phyloP scores from a whole-genome alignment of 805 yeast genomes.

The Debaryomyces castellii region DNA sequence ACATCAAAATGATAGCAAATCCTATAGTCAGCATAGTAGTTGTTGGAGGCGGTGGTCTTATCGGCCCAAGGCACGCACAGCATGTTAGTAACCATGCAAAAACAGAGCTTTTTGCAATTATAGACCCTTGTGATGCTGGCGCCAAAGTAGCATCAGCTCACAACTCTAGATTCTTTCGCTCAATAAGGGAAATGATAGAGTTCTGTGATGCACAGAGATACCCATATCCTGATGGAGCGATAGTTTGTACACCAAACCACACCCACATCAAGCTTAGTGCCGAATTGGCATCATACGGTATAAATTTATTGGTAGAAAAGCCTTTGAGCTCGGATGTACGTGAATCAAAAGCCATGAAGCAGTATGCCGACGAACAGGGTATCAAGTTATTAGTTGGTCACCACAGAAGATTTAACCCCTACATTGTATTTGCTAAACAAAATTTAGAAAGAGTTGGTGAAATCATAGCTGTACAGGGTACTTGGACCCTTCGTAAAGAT shows the following conservation, averaged over 20 bases:
- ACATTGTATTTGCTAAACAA: constrained; percentile 32
- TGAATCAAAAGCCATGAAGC: constrained; percentile 30
- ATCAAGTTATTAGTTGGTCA: constrained; percentile 38
- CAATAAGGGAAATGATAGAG: constrained; percentile 23
- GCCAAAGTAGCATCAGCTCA: constrained; percentile 22
- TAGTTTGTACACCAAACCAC: constrained; percentile 40
- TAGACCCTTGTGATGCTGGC: constrained; percentile 34
- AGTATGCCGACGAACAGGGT: constrained; percentile 17
- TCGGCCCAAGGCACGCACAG: constrained; percentile 41
- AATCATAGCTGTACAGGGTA: constrained; percentile 37
- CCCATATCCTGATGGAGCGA: constrained; percentile 35
- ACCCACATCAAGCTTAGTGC: constrained; percentile 33
- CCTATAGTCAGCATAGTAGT: constrained; percentile 7
- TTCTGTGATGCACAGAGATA: constrained; percentile 14
- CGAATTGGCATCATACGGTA: constrained; percentile 30
- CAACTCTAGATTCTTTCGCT: constrained; percentile 19
- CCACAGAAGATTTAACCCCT: constrained; percentile 42
- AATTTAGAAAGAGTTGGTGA: constrained; percentile 28
- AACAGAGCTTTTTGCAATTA: constrained; percentile 28
- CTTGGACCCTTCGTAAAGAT: constrained; percentile 38
- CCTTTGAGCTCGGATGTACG: constrained; percentile 32
- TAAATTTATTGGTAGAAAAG: constrained; percentile 37
- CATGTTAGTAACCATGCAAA: constrained; percentile 25
- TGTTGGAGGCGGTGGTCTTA: constrained; percentile 40
- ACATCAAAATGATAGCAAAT: neutral